These are phyloP conservation scores for Trichoderma harzianum DNA, from an alignment of 2,329 filamentous ascomycete species.

Conservation along the genomic window DNA sequence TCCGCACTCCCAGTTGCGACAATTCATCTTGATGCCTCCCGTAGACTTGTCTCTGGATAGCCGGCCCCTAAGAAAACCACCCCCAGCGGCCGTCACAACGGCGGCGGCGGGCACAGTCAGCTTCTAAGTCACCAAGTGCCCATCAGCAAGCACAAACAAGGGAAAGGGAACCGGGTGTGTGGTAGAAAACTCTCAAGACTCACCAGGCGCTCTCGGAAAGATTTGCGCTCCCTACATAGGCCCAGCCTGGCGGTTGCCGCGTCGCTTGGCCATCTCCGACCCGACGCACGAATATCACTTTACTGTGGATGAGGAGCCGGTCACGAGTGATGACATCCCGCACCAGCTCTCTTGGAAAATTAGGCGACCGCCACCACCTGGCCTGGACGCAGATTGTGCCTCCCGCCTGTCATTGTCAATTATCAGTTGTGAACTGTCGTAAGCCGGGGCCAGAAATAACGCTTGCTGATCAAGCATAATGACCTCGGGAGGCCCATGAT, in stretches of 20 bases:
- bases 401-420: constrained; percentile 48
- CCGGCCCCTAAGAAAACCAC: constrained; percentile 60
- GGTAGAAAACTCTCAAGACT: constrained; percentile 31
- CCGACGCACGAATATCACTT: constrained; percentile 58
- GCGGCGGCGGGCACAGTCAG: constrained; percentile 26
- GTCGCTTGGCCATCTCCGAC: constrained; percentile 10
- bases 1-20: constrained; percentile 94
- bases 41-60: constrained; percentile 66
- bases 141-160: not conserved
- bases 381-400: constrained; percentile 80
- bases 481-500: not conserved
- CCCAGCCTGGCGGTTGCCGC: constrained; percentile 55
- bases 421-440: not conserved
- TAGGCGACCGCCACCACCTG: constrained; percentile 65
- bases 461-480: not conserved
- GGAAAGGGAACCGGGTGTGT: not conserved
- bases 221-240: constrained; percentile 88
- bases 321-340: constrained; percentile 67
- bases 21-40: constrained; percentile 70
- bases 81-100: constrained; percentile 14
- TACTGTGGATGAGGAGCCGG: constrained; percentile 84
- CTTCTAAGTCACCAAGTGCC: constrained; percentile 12
- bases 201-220: constrained; percentile 90
- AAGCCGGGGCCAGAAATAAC: not conserved
- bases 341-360: constrained; percentile 70